Conservation (phyloP, 495 filamentous ascomycete genomes). For the Penicillium flavigenum region DNA sequence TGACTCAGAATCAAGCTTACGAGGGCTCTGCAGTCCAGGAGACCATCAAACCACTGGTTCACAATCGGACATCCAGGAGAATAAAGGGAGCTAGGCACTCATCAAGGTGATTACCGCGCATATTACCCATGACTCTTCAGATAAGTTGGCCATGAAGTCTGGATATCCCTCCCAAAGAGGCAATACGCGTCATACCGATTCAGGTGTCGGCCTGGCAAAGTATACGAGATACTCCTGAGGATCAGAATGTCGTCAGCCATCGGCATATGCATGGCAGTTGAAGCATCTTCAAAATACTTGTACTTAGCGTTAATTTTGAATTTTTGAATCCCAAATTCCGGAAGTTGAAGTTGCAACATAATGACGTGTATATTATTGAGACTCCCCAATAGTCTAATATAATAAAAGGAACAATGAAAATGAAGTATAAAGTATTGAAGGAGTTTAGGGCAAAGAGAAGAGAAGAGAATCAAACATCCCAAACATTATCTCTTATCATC, state of each 20-base stretch:
- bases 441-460: background rate
- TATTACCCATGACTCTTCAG: background rate
- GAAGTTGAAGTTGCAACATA: background rate
- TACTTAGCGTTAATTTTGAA: background rate
- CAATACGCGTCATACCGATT: background rate
- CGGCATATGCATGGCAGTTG: background rate
- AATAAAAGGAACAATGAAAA: background rate
- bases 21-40: background rate
- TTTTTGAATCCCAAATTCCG: background rate
- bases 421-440: background rate
- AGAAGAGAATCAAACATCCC: background rate
- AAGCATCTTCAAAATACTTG: background rate
- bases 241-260: conserved; percentile 11
- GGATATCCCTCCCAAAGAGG: background rate
- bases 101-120: background rate
- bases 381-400: no score
- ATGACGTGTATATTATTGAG: background rate
- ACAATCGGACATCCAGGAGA: background rate
- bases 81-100: background rate
- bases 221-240: background rate
- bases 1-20: conserved; percentile 1
- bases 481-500: conserved; percentile 4
- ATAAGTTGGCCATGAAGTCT: background rate
- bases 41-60: background rate
- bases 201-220: background rate